A percentile compares a stretch with the other conserved stretches of the same genome.
These are phyloP conservation scores for Alternaria tenuissima DNA, from an alignment of 2,329 filamentous ascomycete genomes.

Conservation along the genomic window DNA sequence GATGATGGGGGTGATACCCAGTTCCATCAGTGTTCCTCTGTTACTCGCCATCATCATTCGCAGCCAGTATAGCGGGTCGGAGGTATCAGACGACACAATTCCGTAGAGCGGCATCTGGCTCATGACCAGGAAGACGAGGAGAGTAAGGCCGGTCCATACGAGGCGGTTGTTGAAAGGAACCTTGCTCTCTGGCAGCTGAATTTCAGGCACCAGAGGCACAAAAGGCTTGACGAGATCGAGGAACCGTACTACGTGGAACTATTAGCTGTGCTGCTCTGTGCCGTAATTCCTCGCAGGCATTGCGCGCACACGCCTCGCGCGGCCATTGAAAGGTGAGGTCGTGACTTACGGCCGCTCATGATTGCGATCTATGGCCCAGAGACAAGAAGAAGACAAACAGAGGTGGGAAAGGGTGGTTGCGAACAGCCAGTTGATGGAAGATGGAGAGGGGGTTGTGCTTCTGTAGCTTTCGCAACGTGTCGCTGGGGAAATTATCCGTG, in stretches of 20 bases:
- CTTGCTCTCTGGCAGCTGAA: slow-evolving; percentile 87
- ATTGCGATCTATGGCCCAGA: slow-evolving; percentile 53
- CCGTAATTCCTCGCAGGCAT: slow-evolving; percentile 7
- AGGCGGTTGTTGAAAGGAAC: slow-evolving; percentile 91
- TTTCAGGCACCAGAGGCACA: slow-evolving; percentile 98
- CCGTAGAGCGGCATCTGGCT: slow-evolving; percentile 97
- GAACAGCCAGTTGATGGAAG: slow-evolving; percentile 39
- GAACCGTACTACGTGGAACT: slow-evolving; percentile 78
- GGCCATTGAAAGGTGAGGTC: slow-evolving; percentile 36
- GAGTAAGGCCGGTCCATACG: slow-evolving; percentile 69
- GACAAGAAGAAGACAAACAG: slow-evolving; percentile 45
- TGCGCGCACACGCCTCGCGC: slow-evolving; percentile 17
- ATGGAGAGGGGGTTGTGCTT: slow-evolving; percentile 40
- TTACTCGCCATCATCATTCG: slow-evolving; percentile 99
- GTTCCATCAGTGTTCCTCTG: slow-evolving; percentile 92
- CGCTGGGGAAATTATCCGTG: slow-evolving; percentile 36
- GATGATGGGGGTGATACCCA: slow-evolving; percentile 97
- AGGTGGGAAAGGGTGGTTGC: slow-evolving; percentile 38
- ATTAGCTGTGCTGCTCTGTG: slow-evolving; percentile 30
- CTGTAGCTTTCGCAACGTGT: slow-evolving; percentile 43
- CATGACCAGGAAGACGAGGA: slow-evolving; percentile 99
- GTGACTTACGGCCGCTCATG: slow-evolving; percentile 67
- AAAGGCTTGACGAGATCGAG: slow-evolving; percentile 99
- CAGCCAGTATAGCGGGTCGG: slow-evolving; percentile 98
- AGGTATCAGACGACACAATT: slow-evolving; percentile 95